Evolutionary conservation across 768 basidiomycete genomes (phyloP).

Genomic region (Rhizopogon sp.): DNA sequence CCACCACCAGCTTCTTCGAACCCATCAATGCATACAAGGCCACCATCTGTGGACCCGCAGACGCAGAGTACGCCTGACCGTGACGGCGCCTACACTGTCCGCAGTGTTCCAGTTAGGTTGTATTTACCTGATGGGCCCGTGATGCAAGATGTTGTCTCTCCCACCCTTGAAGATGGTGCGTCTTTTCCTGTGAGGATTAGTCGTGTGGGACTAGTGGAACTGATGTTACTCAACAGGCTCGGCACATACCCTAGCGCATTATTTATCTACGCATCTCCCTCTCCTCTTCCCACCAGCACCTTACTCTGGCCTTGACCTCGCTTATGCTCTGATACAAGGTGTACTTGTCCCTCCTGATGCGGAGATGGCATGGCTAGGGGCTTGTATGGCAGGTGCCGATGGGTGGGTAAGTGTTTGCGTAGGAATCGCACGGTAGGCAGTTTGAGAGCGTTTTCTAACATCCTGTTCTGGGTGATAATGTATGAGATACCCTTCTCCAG

Average conservation of each 20-base stretch:
- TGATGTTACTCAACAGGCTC: slow-evolving; percentile 43
- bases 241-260: slow-evolving; percentile 62
- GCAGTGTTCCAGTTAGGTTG: slow-evolving; percentile 84
- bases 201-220: background rate
- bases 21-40: slow-evolving; percentile 59
- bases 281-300: slow-evolving; percentile 65
- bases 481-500: background rate
- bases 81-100: slow-evolving; percentile 83
- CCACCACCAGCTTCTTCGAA: slow-evolving; percentile 46
- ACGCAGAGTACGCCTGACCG: slow-evolving; percentile 50
- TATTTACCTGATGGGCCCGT: slow-evolving; percentile 90
- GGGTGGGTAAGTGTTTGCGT: slow-evolving; percentile 94
- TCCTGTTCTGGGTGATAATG: background rate
- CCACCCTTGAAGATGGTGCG: slow-evolving; percentile 73
- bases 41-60: slow-evolving; percentile 58
- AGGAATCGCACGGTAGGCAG: slow-evolving; percentile 39
- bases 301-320: slow-evolving; percentile 45
- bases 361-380: slow-evolving; percentile 93
- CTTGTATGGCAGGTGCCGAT: slow-evolving; percentile 88
- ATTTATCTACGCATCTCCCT: slow-evolving; percentile 71
- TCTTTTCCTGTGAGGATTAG: slow-evolving; percentile 8
- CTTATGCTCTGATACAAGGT: slow-evolving; percentile 82
- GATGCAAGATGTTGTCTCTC: slow-evolving; percentile 84
- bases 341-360: slow-evolving; percentile 77
- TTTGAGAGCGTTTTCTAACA: background rate